Base-by-base conservation (phyloP, 2,329 filamentous ascomycete species). In the Fusarium piperis region DNA sequence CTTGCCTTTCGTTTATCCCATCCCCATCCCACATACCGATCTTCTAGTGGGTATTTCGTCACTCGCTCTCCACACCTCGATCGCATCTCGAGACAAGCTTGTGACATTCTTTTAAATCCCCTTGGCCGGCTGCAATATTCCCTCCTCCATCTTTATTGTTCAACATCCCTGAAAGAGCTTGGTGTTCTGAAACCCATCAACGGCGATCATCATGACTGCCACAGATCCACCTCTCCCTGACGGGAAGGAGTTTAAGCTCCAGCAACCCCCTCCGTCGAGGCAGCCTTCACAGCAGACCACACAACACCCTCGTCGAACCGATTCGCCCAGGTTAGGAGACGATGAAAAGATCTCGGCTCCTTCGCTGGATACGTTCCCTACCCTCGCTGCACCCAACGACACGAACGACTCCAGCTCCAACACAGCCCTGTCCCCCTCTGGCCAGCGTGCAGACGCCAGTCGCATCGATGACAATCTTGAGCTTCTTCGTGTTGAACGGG, bases 401-500 rank as follows among this genome's bases (percentile, higher is more conserved):
- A 71, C 72, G 13, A 68, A 77, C 39, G 67, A 66, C 28, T 72
- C 74, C 12, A 46, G 41, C 8, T 46, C 13, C 6, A 69, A 70
- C 16, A 70, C 70, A 20, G 55, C 48, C 30, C 53, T 71, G 32
- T 78, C 78, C 3, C 77, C 78, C 2, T 70, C 74, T 1, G 68
- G 67, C 13, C 77, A 78, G 48, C 79, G 80, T 11, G 79, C 79
- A 38, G 77, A 82, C 48, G 78, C 77, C 30, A 79, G 74, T 64
- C 81, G 85, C 4, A 76, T 87, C 16, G 82, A 83, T 53, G 85
- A 87, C 60, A 84, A 87, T 56, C 81, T 87, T 16, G 85, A 87
- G 63, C 78, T 87, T 6, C 78, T 87, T 23, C 84, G 85, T 4
- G 80, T 83, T 51, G 85, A 87, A 71, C 81, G 84, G 3, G 74